Percentiles rank a stretch among this genome's conserved stretches.
These are phyloP conservation scores for Galerina sulciceps DNA, from an alignment of 768 basidiomycete species.

Conservation along the genomic window DNA sequence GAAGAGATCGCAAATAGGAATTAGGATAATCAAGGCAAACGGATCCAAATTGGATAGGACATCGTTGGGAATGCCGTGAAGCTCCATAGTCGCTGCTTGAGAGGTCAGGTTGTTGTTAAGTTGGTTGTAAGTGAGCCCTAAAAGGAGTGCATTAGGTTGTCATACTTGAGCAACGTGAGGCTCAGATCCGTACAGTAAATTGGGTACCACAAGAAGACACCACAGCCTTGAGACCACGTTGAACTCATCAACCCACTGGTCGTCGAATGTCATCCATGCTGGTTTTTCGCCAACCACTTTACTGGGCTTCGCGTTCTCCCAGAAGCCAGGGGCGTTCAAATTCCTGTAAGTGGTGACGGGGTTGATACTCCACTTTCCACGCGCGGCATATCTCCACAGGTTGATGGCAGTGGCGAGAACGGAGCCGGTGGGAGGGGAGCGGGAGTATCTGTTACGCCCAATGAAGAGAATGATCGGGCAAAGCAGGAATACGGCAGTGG, in stretches of 20 bases:
- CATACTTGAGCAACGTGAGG: background rate
- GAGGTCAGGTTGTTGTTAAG: conserved; percentile 79
- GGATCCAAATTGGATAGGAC: conserved; percentile 81
- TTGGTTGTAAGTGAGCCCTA: conserved; percentile 81
- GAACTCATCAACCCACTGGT: conserved; percentile 81
- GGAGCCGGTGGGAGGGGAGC: conserved; percentile 68
- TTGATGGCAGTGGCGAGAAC: conserved; percentile 56
- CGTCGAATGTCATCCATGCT: conserved; percentile 78
- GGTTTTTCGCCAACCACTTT: conserved; percentile 48
- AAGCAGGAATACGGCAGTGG: conserved; percentile 61
- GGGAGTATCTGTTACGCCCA: conserved; percentile 58
- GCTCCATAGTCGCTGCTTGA: conserved; percentile 78
- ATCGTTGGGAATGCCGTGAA: conserved; percentile 76
- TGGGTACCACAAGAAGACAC: conserved; percentile 65
- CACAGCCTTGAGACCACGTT: conserved; percentile 76
- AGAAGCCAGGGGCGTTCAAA: conserved; percentile 65
- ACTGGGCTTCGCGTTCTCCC: conserved; percentile 76
- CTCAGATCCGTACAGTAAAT: conserved; percentile 57
- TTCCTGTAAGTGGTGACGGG: conserved; percentile 51
- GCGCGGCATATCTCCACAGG: conserved; percentile 48
- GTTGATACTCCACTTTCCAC: conserved; percentile 59
- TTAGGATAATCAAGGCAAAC: conserved; percentile 70
- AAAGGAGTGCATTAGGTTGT: conserved; percentile 9
- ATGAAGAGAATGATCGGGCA: conserved; percentile 62
- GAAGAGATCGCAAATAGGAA: conserved; percentile 67